Percentiles rank a stretch among this genome's conserved stretches.
Evolutionary conservation across 345 rosid genomes (phyloP).

Genomic region (Cardamine resedifolia): DNA sequence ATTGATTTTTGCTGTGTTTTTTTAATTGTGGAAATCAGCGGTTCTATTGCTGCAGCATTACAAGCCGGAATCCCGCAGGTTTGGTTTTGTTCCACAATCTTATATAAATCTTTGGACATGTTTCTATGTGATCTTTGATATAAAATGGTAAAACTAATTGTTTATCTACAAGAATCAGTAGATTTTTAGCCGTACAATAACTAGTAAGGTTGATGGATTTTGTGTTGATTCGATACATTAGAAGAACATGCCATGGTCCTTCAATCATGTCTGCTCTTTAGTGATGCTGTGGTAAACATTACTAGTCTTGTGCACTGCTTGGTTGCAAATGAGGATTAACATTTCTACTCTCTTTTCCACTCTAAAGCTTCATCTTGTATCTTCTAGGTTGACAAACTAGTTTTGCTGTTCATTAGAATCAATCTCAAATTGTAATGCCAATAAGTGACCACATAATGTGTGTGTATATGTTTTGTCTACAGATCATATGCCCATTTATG

Average conservation of each 20-base stretch:
- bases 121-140: not conserved
- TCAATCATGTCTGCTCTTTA: not conserved
- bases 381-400: not conserved
- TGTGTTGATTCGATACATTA: not conserved
- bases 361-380: not conserved
- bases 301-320: not conserved
- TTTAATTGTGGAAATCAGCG: slow-evolving; percentile 43
- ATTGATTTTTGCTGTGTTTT: slow-evolving; percentile 17
- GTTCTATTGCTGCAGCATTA: slow-evolving; percentile 90
- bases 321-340: not conserved
- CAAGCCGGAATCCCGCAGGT: slow-evolving; percentile 86
- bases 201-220: not conserved
- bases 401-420: not conserved
- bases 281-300: not conserved
- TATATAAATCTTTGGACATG: not conserved
- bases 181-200: not conserved
- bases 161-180: not conserved
- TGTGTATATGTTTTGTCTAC: slow-evolving; percentile 9
- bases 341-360: not conserved
- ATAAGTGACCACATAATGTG: not conserved
- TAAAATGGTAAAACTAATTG: not conserved
- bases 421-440: not conserved
- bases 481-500: slow-evolving; percentile 88
- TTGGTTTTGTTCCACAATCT: slow-evolving; percentile 15
- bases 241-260: not conserved